A percentile compares a stretch with the other conserved stretches of the same genome.
phyloP scores from a whole-genome alignment of 345 rosid genomes.

The Boechera divaricarpa region DNA sequence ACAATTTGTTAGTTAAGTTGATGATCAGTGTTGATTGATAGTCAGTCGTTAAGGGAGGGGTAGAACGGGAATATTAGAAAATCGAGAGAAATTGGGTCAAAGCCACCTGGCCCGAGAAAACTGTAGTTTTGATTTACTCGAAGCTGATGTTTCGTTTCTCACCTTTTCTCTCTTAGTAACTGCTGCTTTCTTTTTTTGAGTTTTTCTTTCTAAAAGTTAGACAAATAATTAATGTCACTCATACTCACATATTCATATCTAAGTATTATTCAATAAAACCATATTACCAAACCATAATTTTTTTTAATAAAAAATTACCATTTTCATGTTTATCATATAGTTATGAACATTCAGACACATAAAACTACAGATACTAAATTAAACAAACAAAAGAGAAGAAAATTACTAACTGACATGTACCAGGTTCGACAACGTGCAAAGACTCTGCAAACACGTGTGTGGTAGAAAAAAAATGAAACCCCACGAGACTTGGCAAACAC shows the following conservation, averaged over 20 bases:
- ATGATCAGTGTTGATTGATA: conserved; percentile 12
- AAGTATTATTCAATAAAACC: neutral
- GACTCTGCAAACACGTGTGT: conserved; percentile 43
- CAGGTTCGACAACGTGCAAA: conserved; percentile 48
- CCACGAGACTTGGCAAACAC: conserved; percentile 17
- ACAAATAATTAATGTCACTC: conserved; percentile 37
- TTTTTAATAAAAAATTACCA: neutral
- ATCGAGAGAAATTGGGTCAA: conserved; percentile 55
- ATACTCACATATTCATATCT: conserved; percentile 1
- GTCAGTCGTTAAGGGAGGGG: conserved; percentile 14
- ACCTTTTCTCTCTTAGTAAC: conserved; percentile 40
- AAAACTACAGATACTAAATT: conserved; percentile 7
- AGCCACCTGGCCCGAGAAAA: conserved; percentile 80
- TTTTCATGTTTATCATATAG: conserved; percentile 29
- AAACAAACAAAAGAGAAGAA: conserved; percentile 9
- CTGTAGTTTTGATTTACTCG: conserved; percentile 70
- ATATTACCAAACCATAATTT: neutral
- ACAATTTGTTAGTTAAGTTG: conserved; percentile 1
- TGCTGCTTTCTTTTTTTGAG: conserved; percentile 40
- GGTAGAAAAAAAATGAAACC: neutral
- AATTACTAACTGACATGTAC: conserved; percentile 41
- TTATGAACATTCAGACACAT: conserved; percentile 27
- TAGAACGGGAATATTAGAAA: conserved; percentile 21
- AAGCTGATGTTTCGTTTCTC: conserved; percentile 52
- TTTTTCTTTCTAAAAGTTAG: conserved; percentile 11